These are phyloP conservation scores for Physcomitrium patens DNA, from an alignment of 225 moss, liverwort and hornwort species.

Conservation along the genomic window DNA sequence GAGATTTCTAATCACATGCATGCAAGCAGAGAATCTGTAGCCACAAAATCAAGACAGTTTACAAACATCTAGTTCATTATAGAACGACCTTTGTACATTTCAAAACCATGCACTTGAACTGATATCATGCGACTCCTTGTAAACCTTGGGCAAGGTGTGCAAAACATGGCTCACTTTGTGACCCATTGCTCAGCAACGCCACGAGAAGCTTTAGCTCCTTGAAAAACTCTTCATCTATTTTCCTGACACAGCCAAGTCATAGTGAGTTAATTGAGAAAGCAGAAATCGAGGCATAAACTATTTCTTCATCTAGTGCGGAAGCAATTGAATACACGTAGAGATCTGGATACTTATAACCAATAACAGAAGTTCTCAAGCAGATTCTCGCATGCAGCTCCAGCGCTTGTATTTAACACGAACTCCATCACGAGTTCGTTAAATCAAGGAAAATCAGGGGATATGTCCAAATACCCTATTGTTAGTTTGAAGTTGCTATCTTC, in stretches of 20 bases:
- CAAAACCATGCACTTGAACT: constrained; percentile 31
- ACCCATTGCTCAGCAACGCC: constrained; percentile 77
- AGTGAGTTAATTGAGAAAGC: neutral
- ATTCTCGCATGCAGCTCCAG: constrained; percentile 1
- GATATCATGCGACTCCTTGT: constrained; percentile 71
- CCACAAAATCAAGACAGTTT: constrained; percentile 21
- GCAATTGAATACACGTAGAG: too few species aligned
- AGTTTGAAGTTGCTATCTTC: constrained; percentile 87
- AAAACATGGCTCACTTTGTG: constrained; percentile 95
- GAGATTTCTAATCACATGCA: constrained; percentile 7
- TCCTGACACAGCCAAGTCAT: constrained; percentile 45
- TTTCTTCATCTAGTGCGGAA: neutral
- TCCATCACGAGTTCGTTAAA: constrained; percentile 6
- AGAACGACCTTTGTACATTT: constrained; percentile 38
- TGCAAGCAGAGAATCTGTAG: constrained; percentile 11
- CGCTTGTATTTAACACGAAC: too few species aligned
- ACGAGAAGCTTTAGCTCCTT: constrained; percentile 90
- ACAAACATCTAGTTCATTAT: constrained; percentile 22
- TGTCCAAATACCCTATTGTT: constrained; percentile 70
- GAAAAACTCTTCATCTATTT: constrained; percentile 90
- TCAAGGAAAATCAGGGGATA: neutral
- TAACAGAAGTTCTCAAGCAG: neutral
- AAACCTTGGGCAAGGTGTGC: constrained; percentile 95
- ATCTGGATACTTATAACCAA: too few species aligned
- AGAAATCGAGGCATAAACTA: neutral